Conservation (phyloP, 2,329 filamentous ascomycete species). For the Lachnellula suecica region DNA sequence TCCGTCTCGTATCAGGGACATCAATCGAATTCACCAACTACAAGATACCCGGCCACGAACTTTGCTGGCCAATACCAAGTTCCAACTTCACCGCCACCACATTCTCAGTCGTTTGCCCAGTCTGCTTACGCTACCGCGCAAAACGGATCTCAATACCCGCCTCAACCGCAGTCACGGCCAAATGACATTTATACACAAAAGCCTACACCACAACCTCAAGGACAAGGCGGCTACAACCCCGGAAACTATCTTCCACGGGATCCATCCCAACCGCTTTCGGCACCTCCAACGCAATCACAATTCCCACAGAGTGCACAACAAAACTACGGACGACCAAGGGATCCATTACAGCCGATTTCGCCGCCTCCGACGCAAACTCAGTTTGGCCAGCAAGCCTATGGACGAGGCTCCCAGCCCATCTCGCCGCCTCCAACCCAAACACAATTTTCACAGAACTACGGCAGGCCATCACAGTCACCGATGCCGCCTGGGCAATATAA, state of each 20-base stretch:
- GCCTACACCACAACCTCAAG: slow-evolving; percentile 45
- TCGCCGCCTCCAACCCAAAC: slow-evolving; percentile 63
- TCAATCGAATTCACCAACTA: slow-evolving; percentile 28
- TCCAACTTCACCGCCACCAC: slow-evolving; percentile 52
- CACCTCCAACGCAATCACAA: slow-evolving; percentile 57
- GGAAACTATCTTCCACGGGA: slow-evolving; percentile 31
- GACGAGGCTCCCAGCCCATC: slow-evolving; percentile 35
- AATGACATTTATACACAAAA: slow-evolving; percentile 48
- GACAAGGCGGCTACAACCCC: slow-evolving; percentile 46
- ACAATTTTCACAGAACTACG: slow-evolving; percentile 25
- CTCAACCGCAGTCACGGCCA: slow-evolving; percentile 34
- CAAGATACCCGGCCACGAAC: slow-evolving; percentile 53
- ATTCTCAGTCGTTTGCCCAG: slow-evolving; percentile 33
- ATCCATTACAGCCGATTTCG: slow-evolving; percentile 42
- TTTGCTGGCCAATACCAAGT: slow-evolving; percentile 59
- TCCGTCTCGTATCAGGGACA: slow-evolving; percentile 32
- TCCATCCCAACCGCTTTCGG: slow-evolving; percentile 47
- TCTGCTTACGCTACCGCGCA: slow-evolving; percentile 41
- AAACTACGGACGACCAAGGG: slow-evolving; percentile 26
- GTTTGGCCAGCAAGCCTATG: slow-evolving; percentile 11
- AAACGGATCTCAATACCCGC: slow-evolving; percentile 29
- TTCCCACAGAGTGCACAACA: slow-evolving; percentile 29
- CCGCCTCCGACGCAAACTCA: slow-evolving; percentile 56
- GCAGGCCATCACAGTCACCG: not conserved
- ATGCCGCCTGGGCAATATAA: slow-evolving; percentile 35